These are phyloP conservation scores for Solanum virginianum DNA, from an alignment of 257 asterid species.

Conservation along the genomic window DNA sequence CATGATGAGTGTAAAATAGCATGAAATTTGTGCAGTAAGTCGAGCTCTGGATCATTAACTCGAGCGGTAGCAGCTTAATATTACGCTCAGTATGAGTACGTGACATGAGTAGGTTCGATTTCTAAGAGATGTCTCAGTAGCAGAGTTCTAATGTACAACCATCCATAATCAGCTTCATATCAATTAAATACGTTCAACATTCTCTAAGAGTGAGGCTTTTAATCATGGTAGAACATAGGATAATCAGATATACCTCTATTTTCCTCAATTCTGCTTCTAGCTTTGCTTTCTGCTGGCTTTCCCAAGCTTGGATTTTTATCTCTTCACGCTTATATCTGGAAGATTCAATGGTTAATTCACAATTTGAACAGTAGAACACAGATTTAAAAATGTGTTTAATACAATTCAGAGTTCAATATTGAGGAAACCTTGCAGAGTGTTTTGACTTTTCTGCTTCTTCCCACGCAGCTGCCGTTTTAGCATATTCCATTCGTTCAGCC, in stretches of 20 bases:
- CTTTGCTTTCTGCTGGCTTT: constrained; percentile 83
- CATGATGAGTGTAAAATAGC: neutral
- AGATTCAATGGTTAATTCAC: neutral
- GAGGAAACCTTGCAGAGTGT: constrained; percentile 68
- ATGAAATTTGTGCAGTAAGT: neutral
- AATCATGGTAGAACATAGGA: neutral
- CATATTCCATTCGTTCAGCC: constrained; percentile 50
- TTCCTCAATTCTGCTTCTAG: constrained; percentile 97
- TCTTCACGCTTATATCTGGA: constrained; percentile 85
- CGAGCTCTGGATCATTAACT: neutral
- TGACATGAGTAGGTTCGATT: neutral
- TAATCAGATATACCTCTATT: constrained; percentile 47
- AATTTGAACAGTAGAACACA: neutral
- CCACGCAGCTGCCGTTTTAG: constrained; percentile 89
- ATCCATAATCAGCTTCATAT: neutral
- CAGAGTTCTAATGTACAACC: neutral
- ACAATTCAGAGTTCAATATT: neutral
- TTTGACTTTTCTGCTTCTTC: constrained; percentile 84
- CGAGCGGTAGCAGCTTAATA: neutral
- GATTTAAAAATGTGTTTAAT: neutral
- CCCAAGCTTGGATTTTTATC: constrained; percentile 90
- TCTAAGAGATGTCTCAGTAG: neutral
- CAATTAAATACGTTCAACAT: neutral
- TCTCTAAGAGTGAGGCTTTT: neutral
- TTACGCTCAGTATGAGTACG: neutral